Evolutionary conservation across 208 protist genomes (phyloP).

Genomic region (Trypanosoma rangeli): DNA sequence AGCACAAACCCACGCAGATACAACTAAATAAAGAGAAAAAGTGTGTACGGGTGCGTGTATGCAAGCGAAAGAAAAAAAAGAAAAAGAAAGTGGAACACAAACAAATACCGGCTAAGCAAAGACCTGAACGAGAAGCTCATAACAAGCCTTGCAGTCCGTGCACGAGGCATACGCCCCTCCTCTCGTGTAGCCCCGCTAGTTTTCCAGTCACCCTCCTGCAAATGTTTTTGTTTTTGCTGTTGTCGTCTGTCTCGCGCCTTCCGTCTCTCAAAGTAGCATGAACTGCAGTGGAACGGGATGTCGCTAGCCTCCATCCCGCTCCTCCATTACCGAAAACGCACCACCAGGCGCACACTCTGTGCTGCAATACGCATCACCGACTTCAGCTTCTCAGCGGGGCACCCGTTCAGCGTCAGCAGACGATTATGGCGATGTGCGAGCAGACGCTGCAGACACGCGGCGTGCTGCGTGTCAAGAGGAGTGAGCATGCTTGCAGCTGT

Average conservation of each 20-base stretch:
- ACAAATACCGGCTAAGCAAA: background rate
- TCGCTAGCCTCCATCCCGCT: background rate
- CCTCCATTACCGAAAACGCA: slow-evolving; percentile 23
- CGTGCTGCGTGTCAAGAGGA: slow-evolving; percentile 12
- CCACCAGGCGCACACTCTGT: slow-evolving; percentile 16
- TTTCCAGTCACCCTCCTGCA: background rate
- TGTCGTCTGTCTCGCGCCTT: background rate
- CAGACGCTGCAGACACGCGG: slow-evolving; percentile 9
- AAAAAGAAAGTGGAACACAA: slow-evolving; percentile 3
- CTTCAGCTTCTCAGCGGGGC: slow-evolving; percentile 22
- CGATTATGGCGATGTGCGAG: background rate
- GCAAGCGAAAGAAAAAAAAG: slow-evolving; percentile 5
- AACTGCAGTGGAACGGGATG: background rate
- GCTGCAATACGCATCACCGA: slow-evolving; percentile 11
- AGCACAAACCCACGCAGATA: background rate
- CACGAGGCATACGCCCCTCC: background rate
- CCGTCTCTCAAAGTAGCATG: background rate
- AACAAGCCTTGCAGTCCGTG: background rate
- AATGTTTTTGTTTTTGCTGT: slow-evolving; percentile 3
- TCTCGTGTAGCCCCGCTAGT: background rate
- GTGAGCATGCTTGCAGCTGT: background rate
- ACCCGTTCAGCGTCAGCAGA: slow-evolving; percentile 24
- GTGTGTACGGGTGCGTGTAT: background rate
- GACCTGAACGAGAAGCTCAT: background rate
- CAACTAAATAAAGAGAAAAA: background rate